Evolutionary conservation across 805 yeast species (phyloP).

Genomic region (Maudiozyma serrabonitensis): DNA sequence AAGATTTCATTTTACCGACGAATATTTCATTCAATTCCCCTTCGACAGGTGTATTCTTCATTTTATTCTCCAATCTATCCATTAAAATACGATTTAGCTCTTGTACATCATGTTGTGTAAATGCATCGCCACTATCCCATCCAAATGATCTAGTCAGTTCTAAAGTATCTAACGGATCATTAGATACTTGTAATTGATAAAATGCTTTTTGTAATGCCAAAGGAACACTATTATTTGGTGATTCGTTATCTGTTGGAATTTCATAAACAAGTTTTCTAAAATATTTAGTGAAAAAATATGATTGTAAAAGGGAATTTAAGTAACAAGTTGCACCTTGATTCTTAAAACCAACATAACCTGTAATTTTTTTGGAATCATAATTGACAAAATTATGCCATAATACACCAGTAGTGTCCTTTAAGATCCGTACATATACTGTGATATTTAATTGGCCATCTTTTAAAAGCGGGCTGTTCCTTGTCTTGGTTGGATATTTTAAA

Average conservation of each 20-base stretch:
- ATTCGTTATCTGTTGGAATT: conserved; percentile 68
- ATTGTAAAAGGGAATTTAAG: conserved; percentile 82
- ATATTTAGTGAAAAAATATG: conserved; percentile 73
- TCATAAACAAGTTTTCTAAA: conserved; percentile 82
- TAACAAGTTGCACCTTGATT: conserved; percentile 99
- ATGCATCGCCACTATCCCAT: conserved; percentile 93
- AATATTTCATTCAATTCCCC: conserved; percentile 69
- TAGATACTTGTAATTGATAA: conserved; percentile 64
- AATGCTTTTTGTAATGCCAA: conserved; percentile 82
- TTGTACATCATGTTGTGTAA: conserved; percentile 96
- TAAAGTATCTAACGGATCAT: conserved; percentile 69
- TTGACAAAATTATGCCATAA: conserved; percentile 82
- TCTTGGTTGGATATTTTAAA: conserved; percentile 32
- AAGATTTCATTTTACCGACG: conserved; percentile 96
- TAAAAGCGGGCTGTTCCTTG: conserved; percentile 34
- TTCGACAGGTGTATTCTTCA: conserved; percentile 81
- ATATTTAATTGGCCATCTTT: conserved; percentile 52
- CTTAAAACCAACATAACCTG: conserved; percentile 87
- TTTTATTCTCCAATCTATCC: conserved; percentile 84
- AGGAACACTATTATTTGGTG: conserved; percentile 53
- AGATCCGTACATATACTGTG: conserved; percentile 64
- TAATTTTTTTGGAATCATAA: conserved; percentile 75
- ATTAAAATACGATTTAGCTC: conserved; percentile 89
- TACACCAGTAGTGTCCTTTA: conserved; percentile 88
- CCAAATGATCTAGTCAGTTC: conserved; percentile 91